phyloP scores from a whole-genome alignment of 2,329 filamentous ascomycete species.

The Elsinoe arachidis region DNA sequence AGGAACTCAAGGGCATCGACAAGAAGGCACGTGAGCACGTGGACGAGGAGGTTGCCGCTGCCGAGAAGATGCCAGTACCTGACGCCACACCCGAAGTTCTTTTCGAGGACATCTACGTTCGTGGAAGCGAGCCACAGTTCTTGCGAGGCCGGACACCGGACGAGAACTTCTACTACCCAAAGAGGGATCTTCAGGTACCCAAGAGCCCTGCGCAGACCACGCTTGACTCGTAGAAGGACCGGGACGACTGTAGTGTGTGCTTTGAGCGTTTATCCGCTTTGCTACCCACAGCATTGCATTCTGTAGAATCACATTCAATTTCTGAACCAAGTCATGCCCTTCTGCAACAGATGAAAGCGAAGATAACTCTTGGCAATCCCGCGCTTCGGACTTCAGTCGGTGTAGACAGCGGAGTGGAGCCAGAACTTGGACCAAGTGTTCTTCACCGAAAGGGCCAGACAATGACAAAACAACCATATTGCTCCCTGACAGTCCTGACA shows the following conservation, averaged over 20 bases:
- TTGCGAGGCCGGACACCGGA: conserved; percentile 80
- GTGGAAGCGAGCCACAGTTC: conserved; percentile 77
- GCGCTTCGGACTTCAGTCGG: conserved; percentile 3
- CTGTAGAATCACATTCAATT: conserved; percentile 1
- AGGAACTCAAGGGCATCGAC: conserved; percentile 92
- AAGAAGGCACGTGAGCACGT: conserved; percentile 82
- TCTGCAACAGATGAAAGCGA: too few relatives aligned
- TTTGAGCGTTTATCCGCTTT: background rate
- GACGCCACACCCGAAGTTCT: conserved; percentile 74
- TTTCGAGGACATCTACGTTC: conserved; percentile 93
- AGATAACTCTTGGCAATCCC: background rate
- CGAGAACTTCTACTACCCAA: conserved; percentile 74
- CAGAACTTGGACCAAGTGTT: conserved; percentile 10
- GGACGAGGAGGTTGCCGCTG: conserved; percentile 79
- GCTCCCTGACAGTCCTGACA: background rate
- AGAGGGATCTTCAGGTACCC: conserved; percentile 6
- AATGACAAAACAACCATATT: conserved; percentile 10
- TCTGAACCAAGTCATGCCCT: background rate
- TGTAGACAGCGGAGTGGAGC: background rate
- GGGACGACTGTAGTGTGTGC: background rate
- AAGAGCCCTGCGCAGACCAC: conserved; percentile 13
- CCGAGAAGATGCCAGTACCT: conserved; percentile 78
- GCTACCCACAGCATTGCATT: background rate
- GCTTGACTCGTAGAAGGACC: background rate
- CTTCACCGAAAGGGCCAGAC: conserved; percentile 1